Evolutionary conservation across 2,329 filamentous ascomycete species (phyloP).

Genomic region (Esteya vermicola): DNA sequence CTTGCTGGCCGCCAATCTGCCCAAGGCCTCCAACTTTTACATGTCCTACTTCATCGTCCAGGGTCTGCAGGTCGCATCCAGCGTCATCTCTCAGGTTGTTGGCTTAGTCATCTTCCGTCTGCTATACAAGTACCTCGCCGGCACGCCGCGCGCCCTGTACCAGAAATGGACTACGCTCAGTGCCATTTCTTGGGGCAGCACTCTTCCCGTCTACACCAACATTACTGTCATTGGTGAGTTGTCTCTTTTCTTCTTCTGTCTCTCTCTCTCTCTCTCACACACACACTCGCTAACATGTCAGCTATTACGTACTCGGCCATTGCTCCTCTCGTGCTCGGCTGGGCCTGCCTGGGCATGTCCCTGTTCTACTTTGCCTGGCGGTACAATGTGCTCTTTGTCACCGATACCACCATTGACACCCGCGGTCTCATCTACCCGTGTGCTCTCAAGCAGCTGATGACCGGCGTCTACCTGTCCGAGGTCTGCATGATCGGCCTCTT

Average conservation of each 20-base stretch:
- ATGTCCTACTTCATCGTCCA: slow-evolving; percentile 91
- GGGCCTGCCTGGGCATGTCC: slow-evolving; percentile 61
- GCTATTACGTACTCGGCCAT: slow-evolving; percentile 70
- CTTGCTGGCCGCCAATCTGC: slow-evolving; percentile 60
- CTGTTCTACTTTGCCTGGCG: slow-evolving; percentile 78
- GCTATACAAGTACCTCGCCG: slow-evolving; percentile 59
- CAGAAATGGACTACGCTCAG: slow-evolving; percentile 60
- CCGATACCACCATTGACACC: slow-evolving; percentile 68
- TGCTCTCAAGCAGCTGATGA: slow-evolving; percentile 74
- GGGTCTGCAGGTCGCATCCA: slow-evolving; percentile 64
- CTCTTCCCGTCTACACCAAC: slow-evolving; percentile 69
- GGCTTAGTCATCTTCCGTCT: slow-evolving; percentile 63
- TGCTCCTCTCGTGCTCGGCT: slow-evolving; percentile 71
- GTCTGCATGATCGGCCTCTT: slow-evolving; percentile 74
- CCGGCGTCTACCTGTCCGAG: slow-evolving; percentile 68
- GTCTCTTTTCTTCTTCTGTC: neutral
- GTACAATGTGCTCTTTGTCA: slow-evolving; percentile 78
- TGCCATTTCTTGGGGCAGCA: slow-evolving; percentile 69
- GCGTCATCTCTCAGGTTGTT: slow-evolving; percentile 54
- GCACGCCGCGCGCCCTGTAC: slow-evolving; percentile 70
- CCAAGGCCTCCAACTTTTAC: slow-evolving; percentile 84
- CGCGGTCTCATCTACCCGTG: slow-evolving; percentile 85
- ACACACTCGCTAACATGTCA: no score
- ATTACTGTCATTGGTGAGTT: slow-evolving; percentile 62
- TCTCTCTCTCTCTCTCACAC: no score